Percentiles rank a stretch among this genome's conserved stretches.
These are phyloP conservation scores for Eucalyptus globulus DNA, from an alignment of 345 rosid genomes.

Conservation along the genomic window DNA sequence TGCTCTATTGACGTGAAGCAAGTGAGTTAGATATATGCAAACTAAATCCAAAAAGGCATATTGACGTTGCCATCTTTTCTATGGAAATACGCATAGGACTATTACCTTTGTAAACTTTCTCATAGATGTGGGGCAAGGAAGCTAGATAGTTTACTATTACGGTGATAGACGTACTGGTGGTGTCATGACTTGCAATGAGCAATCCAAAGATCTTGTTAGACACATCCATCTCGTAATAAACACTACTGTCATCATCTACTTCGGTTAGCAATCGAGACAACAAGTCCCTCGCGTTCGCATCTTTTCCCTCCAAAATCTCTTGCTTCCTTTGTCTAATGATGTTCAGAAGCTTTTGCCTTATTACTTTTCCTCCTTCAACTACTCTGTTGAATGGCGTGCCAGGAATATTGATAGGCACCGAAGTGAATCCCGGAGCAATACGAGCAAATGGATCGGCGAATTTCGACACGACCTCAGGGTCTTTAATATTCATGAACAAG, in stretches of 20 bases:
- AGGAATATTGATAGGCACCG: background rate
- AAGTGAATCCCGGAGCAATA: background rate
- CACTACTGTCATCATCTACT: background rate
- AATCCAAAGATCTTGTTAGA: background rate
- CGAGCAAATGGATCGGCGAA: background rate
- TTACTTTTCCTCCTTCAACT: background rate
- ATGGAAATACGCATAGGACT: background rate
- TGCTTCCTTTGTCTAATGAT: background rate
- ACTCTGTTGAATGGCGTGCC: background rate
- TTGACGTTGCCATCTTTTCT: background rate
- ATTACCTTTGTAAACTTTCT: background rate
- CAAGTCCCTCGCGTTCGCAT: background rate
- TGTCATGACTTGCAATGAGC: background rate
- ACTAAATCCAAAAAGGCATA: background rate
- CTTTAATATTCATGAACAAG: background rate
- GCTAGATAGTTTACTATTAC: background rate
- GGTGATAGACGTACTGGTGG: background rate
- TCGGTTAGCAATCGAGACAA: background rate
- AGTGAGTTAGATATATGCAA: background rate
- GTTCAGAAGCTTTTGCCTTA: background rate
- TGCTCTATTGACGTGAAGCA: background rate
- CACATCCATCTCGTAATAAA: background rate
- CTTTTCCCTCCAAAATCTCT: background rate
- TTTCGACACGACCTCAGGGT: background rate
- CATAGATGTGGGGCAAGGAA: background rate